Percentiles rank a stretch among this genome's conserved stretches.
These are phyloP conservation scores for Vitis rupestris DNA, from an alignment of 164 flowering plant species.

Conservation along the genomic window DNA sequence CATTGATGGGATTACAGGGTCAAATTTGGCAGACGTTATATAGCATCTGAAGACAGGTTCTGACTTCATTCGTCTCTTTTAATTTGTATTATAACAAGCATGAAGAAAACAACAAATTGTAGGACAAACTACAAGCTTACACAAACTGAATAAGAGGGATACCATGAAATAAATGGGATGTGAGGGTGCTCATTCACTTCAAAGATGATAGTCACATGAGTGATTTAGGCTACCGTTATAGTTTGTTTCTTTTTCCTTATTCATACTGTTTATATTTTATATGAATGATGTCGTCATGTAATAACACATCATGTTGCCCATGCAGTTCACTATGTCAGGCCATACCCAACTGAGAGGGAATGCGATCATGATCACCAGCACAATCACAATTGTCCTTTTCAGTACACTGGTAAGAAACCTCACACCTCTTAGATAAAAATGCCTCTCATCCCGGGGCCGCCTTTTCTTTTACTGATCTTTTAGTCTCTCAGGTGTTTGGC, in stretches of 20 bases:
- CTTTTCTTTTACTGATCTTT: not conserved
- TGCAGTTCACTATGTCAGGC: constrained; percentile 58
- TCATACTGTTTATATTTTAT: not conserved
- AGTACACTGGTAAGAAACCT: constrained; percentile 44
- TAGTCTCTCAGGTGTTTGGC: constrained; percentile 47
- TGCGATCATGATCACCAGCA: constrained; percentile 67
- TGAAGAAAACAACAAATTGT: too few relatives aligned
- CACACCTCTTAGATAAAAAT: not conserved
- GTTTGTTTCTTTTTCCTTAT: not conserved
- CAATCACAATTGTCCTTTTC: constrained; percentile 58
- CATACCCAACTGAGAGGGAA: constrained; percentile 41
- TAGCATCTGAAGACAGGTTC: too few relatives aligned
- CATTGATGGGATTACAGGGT: too few relatives aligned
- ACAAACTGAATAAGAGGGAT: too few relatives aligned
- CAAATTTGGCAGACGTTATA: too few relatives aligned
- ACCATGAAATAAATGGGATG: too few relatives aligned
- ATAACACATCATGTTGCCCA: not conserved
- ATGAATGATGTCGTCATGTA: not conserved
- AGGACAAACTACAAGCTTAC: too few relatives aligned
- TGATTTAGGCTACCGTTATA: not conserved
- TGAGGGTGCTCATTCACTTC: too few relatives aligned
- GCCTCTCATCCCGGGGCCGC: not conserved
- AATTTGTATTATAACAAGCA: too few relatives aligned
- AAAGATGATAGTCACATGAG: not conserved
- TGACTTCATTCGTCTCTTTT: too few relatives aligned